Percentiles rank a stretch among this genome's conserved stretches.
Conservation (phyloP, 1,284 basidiomycete species). For the Heterobasidion irregulare region DNA sequence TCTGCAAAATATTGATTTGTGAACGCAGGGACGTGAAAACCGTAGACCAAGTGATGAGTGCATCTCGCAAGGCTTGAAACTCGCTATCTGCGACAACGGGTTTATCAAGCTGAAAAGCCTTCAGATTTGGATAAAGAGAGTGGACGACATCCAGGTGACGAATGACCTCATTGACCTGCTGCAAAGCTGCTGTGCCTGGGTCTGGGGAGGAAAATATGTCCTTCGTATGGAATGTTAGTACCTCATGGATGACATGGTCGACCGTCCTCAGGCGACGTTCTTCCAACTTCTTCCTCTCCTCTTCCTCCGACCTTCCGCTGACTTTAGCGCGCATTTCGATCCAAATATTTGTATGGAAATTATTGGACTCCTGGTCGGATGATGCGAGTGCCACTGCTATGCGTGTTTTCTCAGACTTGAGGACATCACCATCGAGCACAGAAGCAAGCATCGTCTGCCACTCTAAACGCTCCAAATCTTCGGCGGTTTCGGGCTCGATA, state of each 20-base stretch:
- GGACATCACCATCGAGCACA: slow-evolving; percentile 86
- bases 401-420: slow-evolving; percentile 88
- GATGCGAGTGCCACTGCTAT: slow-evolving; percentile 70
- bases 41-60: slow-evolving; percentile 85
- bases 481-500: slow-evolving; percentile 52
- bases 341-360: slow-evolving; percentile 72
- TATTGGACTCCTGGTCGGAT: slow-evolving; percentile 62
- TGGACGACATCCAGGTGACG: slow-evolving; percentile 78
- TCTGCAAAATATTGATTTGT: slow-evolving; percentile 72
- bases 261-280: slow-evolving; percentile 78
- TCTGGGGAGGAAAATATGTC: slow-evolving; percentile 34
- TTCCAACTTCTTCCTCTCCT: slow-evolving; percentile 78
- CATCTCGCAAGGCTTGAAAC: slow-evolving; percentile 77
- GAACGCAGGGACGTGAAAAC: slow-evolving; percentile 72
- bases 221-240: slow-evolving; percentile 63
- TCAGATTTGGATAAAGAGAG: slow-evolving; percentile 81
- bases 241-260: slow-evolving; percentile 78
- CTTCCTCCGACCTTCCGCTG: slow-evolving; percentile 70
- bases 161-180: slow-evolving; percentile 69
- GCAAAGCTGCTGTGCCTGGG: slow-evolving; percentile 46
- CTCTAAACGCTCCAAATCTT: slow-evolving; percentile 79
- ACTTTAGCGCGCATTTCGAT: slow-evolving; percentile 85
- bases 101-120: slow-evolving; percentile 76
- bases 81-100: slow-evolving; percentile 54
- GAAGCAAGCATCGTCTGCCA: slow-evolving; percentile 95